Evolutionary conservation across 2,329 filamentous ascomycete genomes (phyloP), one percentile per base, ranked within the genome.

Genomic region (Nemania diffusa): DNA sequence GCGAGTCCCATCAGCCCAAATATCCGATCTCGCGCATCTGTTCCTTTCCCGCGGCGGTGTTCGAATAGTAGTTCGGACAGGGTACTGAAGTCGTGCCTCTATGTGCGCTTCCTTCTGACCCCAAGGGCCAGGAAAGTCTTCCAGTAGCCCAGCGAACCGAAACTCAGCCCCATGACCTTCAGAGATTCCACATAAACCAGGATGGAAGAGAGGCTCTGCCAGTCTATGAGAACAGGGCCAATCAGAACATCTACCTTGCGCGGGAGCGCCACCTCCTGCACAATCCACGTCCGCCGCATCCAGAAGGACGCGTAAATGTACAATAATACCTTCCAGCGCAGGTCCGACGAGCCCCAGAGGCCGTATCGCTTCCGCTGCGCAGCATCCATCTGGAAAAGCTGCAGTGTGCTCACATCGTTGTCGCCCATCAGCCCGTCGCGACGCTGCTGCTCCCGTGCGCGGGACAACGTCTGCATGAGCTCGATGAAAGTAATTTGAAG

Each of bases 261-360:
- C 42, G 62, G 62, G 32, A 64, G 62, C 42, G 62, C 52, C 46
- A 64, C 55, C 48, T 64, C 62, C 46, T 64, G 62, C 46, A 64
- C 62, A 26, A 64, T 64, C 62, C 62, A 64, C 42, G 62, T 64
- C 62, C 62, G 62, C 42, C 62, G 53, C 62, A 64, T 58, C 62
- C 62, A 64, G 53, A 32, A 32, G 53, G 62, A 57, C 15, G 55
- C 53, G 29, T 64, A 64, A 44, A 64, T 64, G 53, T 64, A 64
- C 22, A 64, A 32, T 55, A 64, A 52, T 15, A 64, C 2, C 42
- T 64, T 64, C 62, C 62, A 64, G 44, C 62, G 62, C 53, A 55
- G 53, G 53, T 64, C 62, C 22, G n/a, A n/a, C 62, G 53, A 64
- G 46, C 27, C 26, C 29, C 53, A 55, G 46, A 64, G 62, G 11